Evolutionary conservation across 495 filamentous ascomycete species (phyloP), one percentile per base, ranked within the genome.

Genomic region (Cercophora sp.): DNA sequence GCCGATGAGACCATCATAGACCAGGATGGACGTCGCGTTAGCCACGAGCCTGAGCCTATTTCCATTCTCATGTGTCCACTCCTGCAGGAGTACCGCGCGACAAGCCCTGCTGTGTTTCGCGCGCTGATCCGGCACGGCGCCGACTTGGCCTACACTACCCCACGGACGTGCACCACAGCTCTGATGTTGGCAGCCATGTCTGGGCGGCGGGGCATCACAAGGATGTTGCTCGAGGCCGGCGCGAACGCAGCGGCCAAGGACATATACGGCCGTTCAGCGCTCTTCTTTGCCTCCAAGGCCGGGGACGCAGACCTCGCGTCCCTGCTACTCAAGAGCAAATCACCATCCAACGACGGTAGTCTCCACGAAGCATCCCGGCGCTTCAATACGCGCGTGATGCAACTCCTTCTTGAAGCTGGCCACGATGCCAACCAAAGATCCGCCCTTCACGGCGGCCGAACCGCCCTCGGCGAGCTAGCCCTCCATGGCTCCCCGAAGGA

Each of bases 371-470:
- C 71, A 1, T 55, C 72, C 5, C 64, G 70, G 2, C 56, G 65
- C 26, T 71, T 75, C 18, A 66, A 73, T 20, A 19, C 65, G 0
- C 59, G 58, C 20, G 61, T 60, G 2, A 73, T 72, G 61, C 58
- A 67, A 22, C 58, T 74, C 6, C 50, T 75, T 8, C 45, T 75
- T 2, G 59, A 70, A 1, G 66, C 63, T 29, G 67, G 61, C 15
- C 71, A 75, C 35, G 91, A 75, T 27, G 57, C 66, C 13, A 72
- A 75, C 44, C 72, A 69, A 46, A 52, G 70, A 2, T 74, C 70
- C 19, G 61, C 62, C 9, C 57, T 65, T 16, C 72, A 75, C 20
- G 67, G 60, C 4, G 70, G 72, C 0, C 70, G 71, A 6, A 74
- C 66, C 5, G 69, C 71, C 3, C 63, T 75, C 16, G 72, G 67